Base-by-base conservation (phyloP, 257 asterid species). In the Solanum dulcamara region DNA sequence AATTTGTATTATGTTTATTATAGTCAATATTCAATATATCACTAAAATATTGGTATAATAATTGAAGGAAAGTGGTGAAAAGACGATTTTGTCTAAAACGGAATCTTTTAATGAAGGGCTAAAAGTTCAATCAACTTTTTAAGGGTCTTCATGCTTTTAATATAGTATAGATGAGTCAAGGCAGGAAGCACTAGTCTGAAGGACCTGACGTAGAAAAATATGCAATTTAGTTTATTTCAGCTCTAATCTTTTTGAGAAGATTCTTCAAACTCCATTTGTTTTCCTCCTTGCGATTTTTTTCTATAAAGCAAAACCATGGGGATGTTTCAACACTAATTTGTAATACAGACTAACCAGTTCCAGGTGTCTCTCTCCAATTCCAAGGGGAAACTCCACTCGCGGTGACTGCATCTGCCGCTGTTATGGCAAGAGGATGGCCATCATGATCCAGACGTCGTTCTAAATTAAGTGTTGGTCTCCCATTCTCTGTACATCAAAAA, bases 321-420 rank as follows among this genome's bases (percentile, higher is more conserved):
- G 38, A 44, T 75, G 64, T 70, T 85, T 83, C 46, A 81, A 82
- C 70, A 60, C 53, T 81, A 22, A 86, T 81, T 55, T 85, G 42
- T 84, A 10, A 77, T 55, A 13, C 74, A 91, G 62, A 51, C 93
- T 83, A 68, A 94, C 98, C 98, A 86, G 87, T 93, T 88, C 94
- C 94, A 40, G 97, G 95, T 57, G 97, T 92, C 86, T 89, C 98
- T 89, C 97, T 92, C 99, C 99, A 96, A 81, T 90, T 94, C 99
- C 99, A 96, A 4, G 99, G 98, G 86, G 99, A 94, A 87, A 87
- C 94, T 64, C 96, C 98, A 85, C 92, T 88, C 53, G 93, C 94
- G 80, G 91, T 94, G 87, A 94, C 97, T 70, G 95, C 95, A 83
- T 94, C 98, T 53, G 96, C 93, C 53, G 98, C 92, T 67, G 97